Base-by-base conservation (phyloP, 495 filamentous ascomycete species). In the Hypoxylon subgilvum region DNA sequence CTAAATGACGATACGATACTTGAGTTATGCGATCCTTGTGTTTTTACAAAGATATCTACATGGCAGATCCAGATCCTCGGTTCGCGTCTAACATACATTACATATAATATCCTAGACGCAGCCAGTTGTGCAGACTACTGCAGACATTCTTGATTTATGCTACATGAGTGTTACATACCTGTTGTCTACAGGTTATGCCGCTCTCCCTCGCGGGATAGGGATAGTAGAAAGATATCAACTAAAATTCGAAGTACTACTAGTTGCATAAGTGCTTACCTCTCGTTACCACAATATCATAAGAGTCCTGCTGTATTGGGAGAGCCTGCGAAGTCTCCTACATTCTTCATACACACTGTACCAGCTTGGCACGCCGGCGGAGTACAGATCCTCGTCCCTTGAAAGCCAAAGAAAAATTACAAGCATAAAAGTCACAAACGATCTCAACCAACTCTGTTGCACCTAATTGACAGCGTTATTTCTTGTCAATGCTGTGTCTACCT, bases 261-360 rank as follows among this genome's bases (percentile, higher is more conserved):
- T 51, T 61, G 51, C 57, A 48, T 52, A 55, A 55, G 57, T 39
- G 51, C 57, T 61, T 61, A 61, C 44, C n/a, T n/a, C n/a, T n/a
- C n/a, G n/a, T n/a, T n/a, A n/a, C n/a, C n/a, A n/a, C n/a, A n/a
- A n/a, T n/a, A n/a, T n/a, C n/a, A n/a, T n/a, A n/a, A n/a, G n/a
- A n/a, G n/a, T n/a, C n/a, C n/a, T n/a, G n/a, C n/a, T n/a, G n/a
- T n/a, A n/a, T n/a, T n/a, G n/a, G n/a, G n/a, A n/a, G n/a, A n/a
- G n/a, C n/a, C n/a, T n/a, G n/a, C n/a, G n/a, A n/a, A n/a, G n/a
- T n/a, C n/a, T n/a, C n/a, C n/a, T n/a, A n/a, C n/a, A n/a, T n/a
- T n/a, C n/a, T n/a, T n/a, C n/a, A n/a, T n/a, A n/a, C n/a, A n/a
- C n/a, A n/a, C n/a, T n/a, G n/a, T n/a, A n/a, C n/a, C n/a, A n/a